Evolutionary conservation across 768 basidiomycete species (phyloP), one percentile per base, ranked within the genome.

Genomic region (Cubamyces sp.): DNA sequence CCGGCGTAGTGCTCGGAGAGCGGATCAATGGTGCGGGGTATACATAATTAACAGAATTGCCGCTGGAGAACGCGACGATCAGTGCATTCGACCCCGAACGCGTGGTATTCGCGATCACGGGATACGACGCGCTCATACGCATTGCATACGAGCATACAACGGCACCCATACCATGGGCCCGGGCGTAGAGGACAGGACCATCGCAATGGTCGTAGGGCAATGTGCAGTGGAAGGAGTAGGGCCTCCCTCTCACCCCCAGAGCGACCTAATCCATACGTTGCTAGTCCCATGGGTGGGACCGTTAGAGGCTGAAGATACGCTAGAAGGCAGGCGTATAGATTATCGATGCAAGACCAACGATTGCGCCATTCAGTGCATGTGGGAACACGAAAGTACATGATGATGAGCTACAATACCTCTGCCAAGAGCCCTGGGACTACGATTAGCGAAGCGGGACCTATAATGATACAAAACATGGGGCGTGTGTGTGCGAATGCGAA

Each of bases 111-210:
- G 41, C 57, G 49, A 50, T 62, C 61, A 62, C 61, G 54, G 48
- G 61, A 56, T 51, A 39, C 23, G 40, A 55, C 54, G 54, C 60
- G 60, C 30, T 61, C 45, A 43, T 54, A n/a, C n/a, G n/a, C n/a
- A n/a, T 39, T 39, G 34, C 9, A 9, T 11, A 11, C 34, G 34
- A 11, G 34, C 34, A 9, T 11, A 34, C 34, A 11, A 8, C 3
- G 28, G 28, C 28, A 30, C 28, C 34, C 34, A 11, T 34, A 34
- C 34, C 34, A 34, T 11, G 34, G 34, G 1, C 6, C 34, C 11
- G 34, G 34, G 9, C 9, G 11, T 5, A 1, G 34, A 34, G 34
- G 34, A 34, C 34, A 11, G 34, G 34, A 11, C 9, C 34, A 11
- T 34, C 5, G 34, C 34, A 9, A 34, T 34, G 9, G 9, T 11